Evolutionary conservation across 257 asterid species (phyloP).

Genomic region (Handroanthus guayacan): DNA sequence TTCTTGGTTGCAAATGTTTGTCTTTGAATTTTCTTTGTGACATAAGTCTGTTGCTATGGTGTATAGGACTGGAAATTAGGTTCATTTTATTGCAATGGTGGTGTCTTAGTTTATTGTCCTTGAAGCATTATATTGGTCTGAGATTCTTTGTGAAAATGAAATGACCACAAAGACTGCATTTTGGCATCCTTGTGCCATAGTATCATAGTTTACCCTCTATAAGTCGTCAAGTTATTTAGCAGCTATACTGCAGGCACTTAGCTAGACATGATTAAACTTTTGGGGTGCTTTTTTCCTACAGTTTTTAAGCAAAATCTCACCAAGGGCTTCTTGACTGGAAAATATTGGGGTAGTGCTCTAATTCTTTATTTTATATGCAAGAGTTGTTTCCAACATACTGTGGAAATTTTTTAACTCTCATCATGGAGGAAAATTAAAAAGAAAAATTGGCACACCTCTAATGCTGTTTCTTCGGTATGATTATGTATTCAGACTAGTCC

Average conservation of each 20-base stretch:
- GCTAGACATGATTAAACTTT: not conserved
- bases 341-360: constrained; percentile 15
- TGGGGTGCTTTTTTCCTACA: not conserved
- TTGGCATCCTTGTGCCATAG: constrained; percentile 22
- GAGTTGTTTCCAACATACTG: constrained; percentile 7
- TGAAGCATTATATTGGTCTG: constrained; percentile 18
- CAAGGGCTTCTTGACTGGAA: constrained; percentile 12
- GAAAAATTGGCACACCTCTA: constrained; percentile 17
- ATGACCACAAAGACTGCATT: constrained; percentile 12
- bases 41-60: not conserved
- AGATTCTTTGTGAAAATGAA: constrained; percentile 27
- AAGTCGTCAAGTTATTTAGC: constrained; percentile 10
- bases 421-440: constrained; percentile 8
- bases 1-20: constrained; percentile 20
- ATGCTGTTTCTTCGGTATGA: constrained; percentile 7
- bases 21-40: not conserved
- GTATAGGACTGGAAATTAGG: constrained; percentile 10
- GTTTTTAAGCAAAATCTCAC: constrained; percentile 3
- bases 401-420: constrained; percentile 2
- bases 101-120: constrained; percentile 24
- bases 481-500: constrained; percentile 20
- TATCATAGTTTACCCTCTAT: constrained; percentile 10
- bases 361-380: not conserved
- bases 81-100: constrained; percentile 13
- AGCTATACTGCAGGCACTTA: constrained; percentile 26